phyloP scores from a whole-genome alignment of 257 asterid genomes.

The Nicotiana obtusifolia region DNA sequence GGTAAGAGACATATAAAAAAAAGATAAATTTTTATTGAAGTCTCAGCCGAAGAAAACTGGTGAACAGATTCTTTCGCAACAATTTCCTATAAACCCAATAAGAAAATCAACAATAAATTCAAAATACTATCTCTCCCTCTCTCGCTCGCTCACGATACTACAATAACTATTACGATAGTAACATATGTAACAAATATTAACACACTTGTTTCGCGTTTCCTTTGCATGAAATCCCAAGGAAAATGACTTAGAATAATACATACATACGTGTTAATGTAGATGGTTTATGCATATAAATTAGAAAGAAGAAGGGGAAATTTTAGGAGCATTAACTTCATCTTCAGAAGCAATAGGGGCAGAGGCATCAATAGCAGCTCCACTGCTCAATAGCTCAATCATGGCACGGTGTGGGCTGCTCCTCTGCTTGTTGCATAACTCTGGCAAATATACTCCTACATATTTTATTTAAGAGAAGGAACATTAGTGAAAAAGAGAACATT shows the following conservation, averaged over 20 bases:
- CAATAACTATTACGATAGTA: background rate
- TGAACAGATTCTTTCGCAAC: background rate
- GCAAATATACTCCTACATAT: conserved; percentile 53
- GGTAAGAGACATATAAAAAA: background rate
- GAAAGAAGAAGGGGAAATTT: background rate
- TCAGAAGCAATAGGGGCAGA: conserved; percentile 6
- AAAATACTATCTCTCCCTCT: background rate
- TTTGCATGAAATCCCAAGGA: background rate
- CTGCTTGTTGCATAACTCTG: conserved; percentile 44
- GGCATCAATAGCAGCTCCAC: conserved; percentile 18
- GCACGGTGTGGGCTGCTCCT: conserved; percentile 47
- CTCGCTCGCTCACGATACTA: background rate
- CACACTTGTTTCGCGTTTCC: background rate
- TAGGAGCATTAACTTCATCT: background rate
- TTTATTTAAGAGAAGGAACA: background rate
- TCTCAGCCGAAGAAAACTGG: background rate
- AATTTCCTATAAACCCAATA: background rate
- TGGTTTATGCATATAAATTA: background rate
- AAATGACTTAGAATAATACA: background rate
- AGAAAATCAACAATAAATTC: background rate
- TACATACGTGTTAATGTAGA: background rate
- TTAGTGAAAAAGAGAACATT: background rate
- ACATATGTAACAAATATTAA: background rate
- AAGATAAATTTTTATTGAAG: background rate
- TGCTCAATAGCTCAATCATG: conserved; percentile 50